Conservation (phyloP, 2,329 filamentous ascomycete species). For the Aspergillus aculeatus region DNA sequence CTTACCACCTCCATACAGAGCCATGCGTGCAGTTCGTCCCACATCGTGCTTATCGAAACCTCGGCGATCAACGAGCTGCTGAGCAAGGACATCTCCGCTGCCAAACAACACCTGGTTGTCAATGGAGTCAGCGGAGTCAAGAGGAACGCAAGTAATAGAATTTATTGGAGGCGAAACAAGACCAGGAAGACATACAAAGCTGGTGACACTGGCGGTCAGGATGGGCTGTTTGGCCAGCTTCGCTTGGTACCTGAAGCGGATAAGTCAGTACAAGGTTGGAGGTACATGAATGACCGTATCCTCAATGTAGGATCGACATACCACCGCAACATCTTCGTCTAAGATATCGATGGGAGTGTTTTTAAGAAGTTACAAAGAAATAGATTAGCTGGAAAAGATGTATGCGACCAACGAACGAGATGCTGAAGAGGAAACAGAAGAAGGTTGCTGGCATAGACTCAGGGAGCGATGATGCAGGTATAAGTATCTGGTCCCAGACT, state of each 20-base stretch:
- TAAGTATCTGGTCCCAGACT: conserved; percentile 13
- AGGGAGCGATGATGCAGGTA: conserved; percentile 15
- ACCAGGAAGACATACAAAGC: conserved; percentile 54
- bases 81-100: conserved; percentile 84
- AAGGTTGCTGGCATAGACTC: not conserved
- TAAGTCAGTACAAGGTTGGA: no score
- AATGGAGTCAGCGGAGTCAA: not conserved
- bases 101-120: conserved; percentile 72
- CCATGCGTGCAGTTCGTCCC: conserved; percentile 50
- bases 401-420: not conserved
- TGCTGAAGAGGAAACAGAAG: not conserved
- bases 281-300: no score
- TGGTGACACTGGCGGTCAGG: conserved; percentile 87
- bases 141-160: not conserved
- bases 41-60: conserved; percentile 73
- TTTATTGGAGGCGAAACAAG: conserved; percentile 1
- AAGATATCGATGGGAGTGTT: not conserved
- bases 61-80: conserved; percentile 83
- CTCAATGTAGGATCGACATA: conserved; percentile 16
- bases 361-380: not conserved
- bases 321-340: conserved; percentile 38
- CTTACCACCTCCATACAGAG: conserved; percentile 50
- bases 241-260: conserved; percentile 70
- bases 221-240: conserved; percentile 77
- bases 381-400: not conserved